A percentile compares a stretch with the other conserved stretches of the same genome.
Conservation (phyloP, 805 yeast genomes). For the Lipomyces starkeyi region DNA sequence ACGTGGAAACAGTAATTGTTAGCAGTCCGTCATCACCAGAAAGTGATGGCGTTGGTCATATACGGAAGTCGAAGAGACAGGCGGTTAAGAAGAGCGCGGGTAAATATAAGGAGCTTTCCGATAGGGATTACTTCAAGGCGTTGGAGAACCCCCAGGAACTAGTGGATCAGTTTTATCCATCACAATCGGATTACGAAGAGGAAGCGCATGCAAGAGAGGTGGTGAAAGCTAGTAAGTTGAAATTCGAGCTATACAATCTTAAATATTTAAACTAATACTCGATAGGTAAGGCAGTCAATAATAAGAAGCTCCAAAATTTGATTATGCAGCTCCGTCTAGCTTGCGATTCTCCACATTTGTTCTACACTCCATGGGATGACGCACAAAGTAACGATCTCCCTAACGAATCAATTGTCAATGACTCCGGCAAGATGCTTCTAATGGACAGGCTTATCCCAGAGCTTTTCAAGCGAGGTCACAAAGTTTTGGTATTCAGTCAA, state of each 20-base stretch:
- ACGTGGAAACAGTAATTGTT: too few species aligned
- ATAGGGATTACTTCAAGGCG: conserved; percentile 18
- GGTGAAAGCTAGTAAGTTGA: conserved; percentile 27
- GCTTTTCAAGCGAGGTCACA: conserved; percentile 61
- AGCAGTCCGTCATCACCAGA: background rate
- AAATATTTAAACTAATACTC: background rate
- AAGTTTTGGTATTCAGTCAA: conserved; percentile 83
- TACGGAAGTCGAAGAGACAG: conserved; percentile 2
- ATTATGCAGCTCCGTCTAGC: conserved; percentile 85
- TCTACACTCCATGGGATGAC: conserved; percentile 75
- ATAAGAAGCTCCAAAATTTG: conserved; percentile 65
- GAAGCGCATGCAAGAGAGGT: conserved; percentile 24
- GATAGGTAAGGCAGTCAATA: conserved; percentile 48
- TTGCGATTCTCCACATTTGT: conserved; percentile 85
- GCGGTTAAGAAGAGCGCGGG: background rate
- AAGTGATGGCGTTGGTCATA: background rate
- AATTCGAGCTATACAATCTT: background rate
- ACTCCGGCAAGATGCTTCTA: conserved; percentile 76
- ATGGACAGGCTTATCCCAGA: conserved; percentile 65
- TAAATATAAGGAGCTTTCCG: conserved; percentile 23
- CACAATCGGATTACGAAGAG: conserved; percentile 16
- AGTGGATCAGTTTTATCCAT: background rate
- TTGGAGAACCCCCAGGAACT: conserved; percentile 13
- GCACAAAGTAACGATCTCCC: conserved; percentile 47
- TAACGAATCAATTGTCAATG: conserved; percentile 52